phyloP scores from a whole-genome alignment of 163 green algal genomes.

The Chlamydomonas reinhardtii region DNA sequence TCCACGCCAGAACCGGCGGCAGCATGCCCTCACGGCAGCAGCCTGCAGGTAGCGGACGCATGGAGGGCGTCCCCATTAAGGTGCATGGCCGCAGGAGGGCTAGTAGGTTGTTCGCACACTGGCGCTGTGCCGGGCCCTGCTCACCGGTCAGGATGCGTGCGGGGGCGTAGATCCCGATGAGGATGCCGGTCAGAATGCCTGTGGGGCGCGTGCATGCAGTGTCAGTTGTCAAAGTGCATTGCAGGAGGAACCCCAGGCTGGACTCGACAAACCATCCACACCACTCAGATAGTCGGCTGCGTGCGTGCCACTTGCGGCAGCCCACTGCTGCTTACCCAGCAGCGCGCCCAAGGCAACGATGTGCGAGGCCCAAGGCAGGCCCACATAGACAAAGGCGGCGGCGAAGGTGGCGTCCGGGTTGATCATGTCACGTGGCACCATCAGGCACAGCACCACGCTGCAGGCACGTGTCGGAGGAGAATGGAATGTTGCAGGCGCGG shows the following conservation, averaged over 20 bases:
- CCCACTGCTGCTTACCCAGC: constrained; percentile 57
- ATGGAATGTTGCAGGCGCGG: too few species aligned
- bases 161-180: constrained; percentile 56
- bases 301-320: background rate
- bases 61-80: too few species aligned
- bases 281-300: too few species aligned
- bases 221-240: too few species aligned
- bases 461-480: too few species aligned
- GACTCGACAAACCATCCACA: too few species aligned
- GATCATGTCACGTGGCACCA: constrained; percentile 67
- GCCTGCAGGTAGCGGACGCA: background rate
- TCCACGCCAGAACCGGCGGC: constrained; percentile 55
- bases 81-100: too few species aligned
- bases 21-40: constrained; percentile 58
- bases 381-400: constrained; percentile 72
- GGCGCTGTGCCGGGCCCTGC: background rate
- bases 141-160: constrained; percentile 52
- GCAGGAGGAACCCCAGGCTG: too few species aligned
- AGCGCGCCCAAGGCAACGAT: constrained; percentile 77
- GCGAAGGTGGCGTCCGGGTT: constrained; percentile 78
- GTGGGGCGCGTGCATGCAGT: too few species aligned
- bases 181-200: constrained; percentile 19
- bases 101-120: too few species aligned
- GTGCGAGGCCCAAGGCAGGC: constrained; percentile 66
- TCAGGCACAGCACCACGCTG: constrained; percentile 54